These are phyloP conservation scores for Carex parvula DNA, from an alignment of 176 grass and related monocot species.

Conservation along the genomic window DNA sequence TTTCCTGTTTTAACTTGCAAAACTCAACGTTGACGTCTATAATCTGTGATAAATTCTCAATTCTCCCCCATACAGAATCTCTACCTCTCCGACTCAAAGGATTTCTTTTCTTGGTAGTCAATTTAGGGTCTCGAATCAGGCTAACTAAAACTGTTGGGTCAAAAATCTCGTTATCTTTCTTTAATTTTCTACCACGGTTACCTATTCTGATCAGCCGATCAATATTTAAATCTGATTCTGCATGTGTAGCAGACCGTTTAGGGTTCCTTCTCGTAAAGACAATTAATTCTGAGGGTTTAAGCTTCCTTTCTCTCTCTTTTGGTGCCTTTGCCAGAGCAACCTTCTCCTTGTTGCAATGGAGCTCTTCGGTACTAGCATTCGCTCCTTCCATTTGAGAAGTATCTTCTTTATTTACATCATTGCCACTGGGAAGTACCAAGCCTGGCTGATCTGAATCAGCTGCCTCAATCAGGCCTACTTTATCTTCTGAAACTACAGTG, in stretches of 20 bases:
- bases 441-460: neutral
- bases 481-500: neutral
- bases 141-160: conserved; percentile 37
- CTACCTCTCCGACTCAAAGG: conserved; percentile 37
- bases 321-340: conserved; percentile 11
- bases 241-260: conserved; percentile 62
- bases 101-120: conserved; percentile 60
- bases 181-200: conserved; percentile 41
- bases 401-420: neutral
- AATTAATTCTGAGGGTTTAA: conserved; percentile 31
- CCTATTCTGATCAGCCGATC: conserved; percentile 45
- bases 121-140: conserved; percentile 36
- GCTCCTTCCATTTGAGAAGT: neutral
- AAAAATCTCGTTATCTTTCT: conserved; percentile 30
- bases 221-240: conserved; percentile 38
- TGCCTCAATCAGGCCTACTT: neutral
- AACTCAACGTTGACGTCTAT: conserved; percentile 40
- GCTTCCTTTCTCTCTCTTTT: conserved; percentile 25
- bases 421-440: neutral
- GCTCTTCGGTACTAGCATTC: neutral
- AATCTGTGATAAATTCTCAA: conserved; percentile 37
- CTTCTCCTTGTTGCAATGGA: conserved; percentile 6
- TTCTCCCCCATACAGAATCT: conserved; percentile 49
- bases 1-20: conserved; percentile 35
- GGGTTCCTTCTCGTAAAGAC: conserved; percentile 81